A percentile compares a stretch with the other conserved stretches of the same genome.
Evolutionary conservation across 768 basidiomycete genomes (phyloP).

Genomic region (Harrya chromipes): DNA sequence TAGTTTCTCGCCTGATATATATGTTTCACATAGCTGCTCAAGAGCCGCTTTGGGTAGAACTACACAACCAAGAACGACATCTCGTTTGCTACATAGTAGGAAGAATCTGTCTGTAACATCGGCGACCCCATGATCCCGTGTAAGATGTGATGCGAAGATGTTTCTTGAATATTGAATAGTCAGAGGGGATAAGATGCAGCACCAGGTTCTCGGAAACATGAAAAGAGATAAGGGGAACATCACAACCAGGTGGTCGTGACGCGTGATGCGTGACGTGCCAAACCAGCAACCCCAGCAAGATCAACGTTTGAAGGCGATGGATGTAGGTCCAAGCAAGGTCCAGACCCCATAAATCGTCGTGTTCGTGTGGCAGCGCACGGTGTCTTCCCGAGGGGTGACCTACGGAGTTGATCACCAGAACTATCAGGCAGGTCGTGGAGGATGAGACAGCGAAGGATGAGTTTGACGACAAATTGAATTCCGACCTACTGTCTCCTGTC

Average conservation of each 20-base stretch:
- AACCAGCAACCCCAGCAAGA: neutral
- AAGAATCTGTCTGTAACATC: neutral
- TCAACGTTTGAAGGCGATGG: neutral
- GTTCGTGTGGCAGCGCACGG: neutral
- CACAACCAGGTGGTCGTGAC: neutral
- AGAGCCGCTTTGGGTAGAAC: slow-evolving; percentile 11
- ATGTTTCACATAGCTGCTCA: slow-evolving; percentile 8
- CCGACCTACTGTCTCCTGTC: neutral
- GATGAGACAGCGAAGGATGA: neutral
- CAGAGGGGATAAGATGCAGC: neutral
- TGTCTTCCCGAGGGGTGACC: neutral
- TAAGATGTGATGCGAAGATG: too few species aligned
- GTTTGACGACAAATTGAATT: neutral
- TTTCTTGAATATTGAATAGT: too few species aligned
- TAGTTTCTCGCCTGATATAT: neutral
- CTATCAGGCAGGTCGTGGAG: neutral
- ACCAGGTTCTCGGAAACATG: neutral
- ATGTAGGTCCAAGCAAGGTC: neutral
- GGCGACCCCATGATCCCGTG: neutral
- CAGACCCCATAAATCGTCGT: too few species aligned
- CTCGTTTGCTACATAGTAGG: neutral
- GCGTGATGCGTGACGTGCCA: neutral
- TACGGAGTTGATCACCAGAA: neutral
- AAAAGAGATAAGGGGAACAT: neutral
- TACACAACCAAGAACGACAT: neutral